These are phyloP conservation scores for Isatis lusitanica DNA, from an alignment of 441 rosid genomes.

Conservation along the genomic window DNA sequence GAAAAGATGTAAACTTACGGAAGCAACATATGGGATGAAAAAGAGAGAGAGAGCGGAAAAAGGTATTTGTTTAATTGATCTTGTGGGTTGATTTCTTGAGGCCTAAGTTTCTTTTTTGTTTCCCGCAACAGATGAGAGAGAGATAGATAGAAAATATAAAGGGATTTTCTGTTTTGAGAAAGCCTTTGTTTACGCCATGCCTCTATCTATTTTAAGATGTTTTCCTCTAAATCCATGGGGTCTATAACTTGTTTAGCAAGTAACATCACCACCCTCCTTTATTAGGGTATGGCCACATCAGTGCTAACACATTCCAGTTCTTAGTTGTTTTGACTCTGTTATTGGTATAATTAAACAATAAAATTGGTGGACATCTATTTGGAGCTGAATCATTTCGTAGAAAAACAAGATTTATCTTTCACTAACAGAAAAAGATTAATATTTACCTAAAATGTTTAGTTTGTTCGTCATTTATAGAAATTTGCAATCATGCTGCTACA, in stretches of 20 bases:
- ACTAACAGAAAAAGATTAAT: neutral
- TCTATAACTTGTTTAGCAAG: conserved; percentile 22
- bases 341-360: conserved; percentile 1
- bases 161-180: conserved; percentile 28
- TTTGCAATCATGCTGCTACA: too few relatives aligned
- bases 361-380: neutral
- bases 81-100: conserved; percentile 27
- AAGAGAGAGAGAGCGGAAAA: conserved; percentile 23
- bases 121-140: conserved; percentile 30
- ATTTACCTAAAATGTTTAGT: too few relatives aligned
- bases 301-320: conserved; percentile 26
- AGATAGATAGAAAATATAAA: conserved; percentile 30
- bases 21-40: conserved; percentile 34
- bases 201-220: conserved; percentile 29
- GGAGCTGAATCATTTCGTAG: neutral
- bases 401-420: neutral
- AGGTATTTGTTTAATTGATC: conserved; percentile 19
- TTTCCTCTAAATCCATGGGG: conserved; percentile 20
- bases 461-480: too few relatives aligned
- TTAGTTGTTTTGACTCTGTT: conserved; percentile 25
- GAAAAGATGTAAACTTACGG: conserved; percentile 18
- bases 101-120: conserved; percentile 3
- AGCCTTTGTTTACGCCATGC: conserved; percentile 35
- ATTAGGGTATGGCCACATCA: conserved; percentile 31
- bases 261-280: conserved; percentile 18